These are phyloP conservation scores for Cryptococcus neoformans DNA, from an alignment of 1,284 basidiomycete species.

Conservation along the genomic window DNA sequence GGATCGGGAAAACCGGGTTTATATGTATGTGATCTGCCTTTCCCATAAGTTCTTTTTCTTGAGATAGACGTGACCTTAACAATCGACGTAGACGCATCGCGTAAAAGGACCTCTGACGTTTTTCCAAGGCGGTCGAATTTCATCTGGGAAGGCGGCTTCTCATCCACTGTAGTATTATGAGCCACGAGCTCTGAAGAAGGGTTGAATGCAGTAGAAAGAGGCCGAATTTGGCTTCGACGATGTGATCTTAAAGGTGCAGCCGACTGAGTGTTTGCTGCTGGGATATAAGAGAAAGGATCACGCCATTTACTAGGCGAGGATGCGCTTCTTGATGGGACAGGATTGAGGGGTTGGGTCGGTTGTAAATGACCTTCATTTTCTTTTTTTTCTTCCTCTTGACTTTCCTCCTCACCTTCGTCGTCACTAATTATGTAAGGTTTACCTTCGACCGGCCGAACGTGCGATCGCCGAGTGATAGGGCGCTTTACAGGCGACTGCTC, in stretches of 20 bases:
- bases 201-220: too few species aligned
- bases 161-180: too few species aligned
- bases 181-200: too few species aligned
- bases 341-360: too few species aligned
- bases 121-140: too few species aligned
- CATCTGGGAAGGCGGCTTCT: too few species aligned
- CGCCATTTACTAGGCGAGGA: not conserved
- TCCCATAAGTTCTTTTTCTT: constrained; percentile 8
- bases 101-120: too few species aligned
- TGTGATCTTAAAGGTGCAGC: not conserved
- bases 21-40: constrained; percentile 13
- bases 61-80: not conserved
- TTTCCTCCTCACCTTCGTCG: constrained; percentile 1
- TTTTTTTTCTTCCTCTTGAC: not conserved
- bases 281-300: constrained; percentile 5
- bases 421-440: not conserved
- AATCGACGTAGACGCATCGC: too few species aligned
- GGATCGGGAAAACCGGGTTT: constrained; percentile 12
- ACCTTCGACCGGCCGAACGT: not conserved
- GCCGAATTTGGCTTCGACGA: too few species aligned
- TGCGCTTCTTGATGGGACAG: not conserved
- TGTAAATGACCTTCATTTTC: not conserved
- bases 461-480: not conserved
- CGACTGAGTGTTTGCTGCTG: constrained; percentile 1
- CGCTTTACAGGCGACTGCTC: not conserved